Evolutionary conservation across 1,139 yeast genomes (phyloP), one percentile per base, ranked within the genome.

Genomic region (Wickerhamomyces sp.): DNA sequence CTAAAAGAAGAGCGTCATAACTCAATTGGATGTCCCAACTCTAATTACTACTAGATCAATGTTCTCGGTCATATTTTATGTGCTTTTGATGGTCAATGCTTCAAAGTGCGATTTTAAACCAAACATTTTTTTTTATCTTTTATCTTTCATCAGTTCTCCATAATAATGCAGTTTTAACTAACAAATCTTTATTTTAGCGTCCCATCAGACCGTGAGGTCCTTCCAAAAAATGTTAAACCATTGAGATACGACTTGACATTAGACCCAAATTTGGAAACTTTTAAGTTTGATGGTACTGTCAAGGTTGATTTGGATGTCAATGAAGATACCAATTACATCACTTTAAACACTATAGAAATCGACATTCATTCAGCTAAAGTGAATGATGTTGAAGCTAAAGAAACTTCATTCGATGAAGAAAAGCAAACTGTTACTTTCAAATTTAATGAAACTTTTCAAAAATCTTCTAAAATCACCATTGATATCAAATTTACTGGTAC

Each of bases 151-250:
- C 27, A 24, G 10, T 21, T 21, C 24, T 10, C 24, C 24, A 21
- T 21, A 7, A 21, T 21, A 21, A 21, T 21, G 24, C 7, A 14
- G 5, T 7, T 5, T 16, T 3, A 12, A 46, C 46, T 45, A 44
- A 47, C 49, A 35, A 28, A 9, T n/a, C 10, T 32, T n/a, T n/a
- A n/a, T n/a, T n/a, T n/a, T 35, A 54, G 58, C 24, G 40, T 53
- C 16, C 45, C 56, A 14, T 43, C 45, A 16, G 39, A 40, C 34
- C 74, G 88, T 56, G 85, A 83, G 59, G 74, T 84, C 27, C 74
- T 86, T 48, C 95, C 95, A 36, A 68, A 75, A 33, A 76, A 81
- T 53, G 88, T 85, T 48, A 78, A 72, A 47, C 95, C 95, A 34
- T 55, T 70, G 45, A 86, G 83, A 61, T 87, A 87, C 60, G 75